Percentiles rank a stretch among this genome's conserved stretches.
These are phyloP conservation scores for Trametes punicea DNA, from an alignment of 768 basidiomycete genomes.

Conservation along the genomic window DNA sequence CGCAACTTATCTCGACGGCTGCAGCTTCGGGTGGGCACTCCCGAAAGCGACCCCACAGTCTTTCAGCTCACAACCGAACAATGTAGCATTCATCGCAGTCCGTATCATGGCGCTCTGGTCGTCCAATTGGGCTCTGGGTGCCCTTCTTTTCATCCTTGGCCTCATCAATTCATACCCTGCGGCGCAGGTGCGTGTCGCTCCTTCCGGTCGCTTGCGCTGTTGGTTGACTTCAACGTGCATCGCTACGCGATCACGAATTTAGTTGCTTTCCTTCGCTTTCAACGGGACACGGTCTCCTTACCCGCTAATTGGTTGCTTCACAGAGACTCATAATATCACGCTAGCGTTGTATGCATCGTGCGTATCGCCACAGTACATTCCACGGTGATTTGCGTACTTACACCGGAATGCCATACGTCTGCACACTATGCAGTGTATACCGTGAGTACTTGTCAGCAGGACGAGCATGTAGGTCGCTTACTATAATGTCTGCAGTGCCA, in stretches of 20 bases:
- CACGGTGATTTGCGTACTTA: too few relatives aligned
- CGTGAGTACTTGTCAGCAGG: too few relatives aligned
- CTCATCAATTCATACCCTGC: neutral
- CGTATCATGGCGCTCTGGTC: conserved; percentile 1
- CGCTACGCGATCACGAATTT: neutral
- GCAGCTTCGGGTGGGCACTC: neutral
- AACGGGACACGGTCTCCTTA: too few relatives aligned
- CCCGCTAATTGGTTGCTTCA: too few relatives aligned
- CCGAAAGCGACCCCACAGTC: neutral
- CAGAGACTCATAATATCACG: too few relatives aligned
- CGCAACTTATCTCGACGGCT: neutral
- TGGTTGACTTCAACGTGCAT: neutral
- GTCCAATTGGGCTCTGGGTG: neutral
- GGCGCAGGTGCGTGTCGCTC: neutral
- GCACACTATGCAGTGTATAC: too few relatives aligned
- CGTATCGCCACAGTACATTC: too few relatives aligned
- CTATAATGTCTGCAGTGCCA: neutral
- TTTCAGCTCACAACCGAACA: neutral
- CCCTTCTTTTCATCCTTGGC: neutral
- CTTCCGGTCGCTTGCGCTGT: neutral
- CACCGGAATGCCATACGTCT: too few relatives aligned
- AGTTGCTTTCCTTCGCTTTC: neutral
- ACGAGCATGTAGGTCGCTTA: too few relatives aligned
- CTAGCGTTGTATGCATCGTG: too few relatives aligned
- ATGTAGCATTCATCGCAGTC: neutral